These are phyloP conservation scores for Chrysanthemum seticuspe DNA, from an alignment of 129 eudicot species.

Conservation along the genomic window DNA sequence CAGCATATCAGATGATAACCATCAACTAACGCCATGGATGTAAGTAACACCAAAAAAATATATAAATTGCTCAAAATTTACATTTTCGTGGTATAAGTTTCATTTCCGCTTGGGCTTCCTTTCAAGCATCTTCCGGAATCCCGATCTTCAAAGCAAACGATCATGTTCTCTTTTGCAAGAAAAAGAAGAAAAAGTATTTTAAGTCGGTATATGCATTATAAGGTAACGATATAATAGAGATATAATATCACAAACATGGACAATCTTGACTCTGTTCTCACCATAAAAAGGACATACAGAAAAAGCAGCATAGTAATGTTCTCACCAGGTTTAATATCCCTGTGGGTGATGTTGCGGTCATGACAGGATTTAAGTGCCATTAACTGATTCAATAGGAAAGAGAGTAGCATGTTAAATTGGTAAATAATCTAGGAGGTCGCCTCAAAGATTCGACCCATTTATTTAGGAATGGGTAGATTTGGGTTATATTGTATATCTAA, in stretches of 20 bases:
- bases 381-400: slow-evolving; percentile 45
- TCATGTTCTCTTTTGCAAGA: slow-evolving; percentile 81
- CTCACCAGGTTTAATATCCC: slow-evolving; percentile 99
- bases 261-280: not conserved
- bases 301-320: not conserved
- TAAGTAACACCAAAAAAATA: slow-evolving; percentile 14
- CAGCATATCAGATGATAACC: not conserved
- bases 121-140: slow-evolving; percentile 83
- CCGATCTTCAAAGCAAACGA: slow-evolving; percentile 88
- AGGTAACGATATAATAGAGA: slow-evolving; percentile 15
- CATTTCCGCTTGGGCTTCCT: slow-evolving; percentile 59
- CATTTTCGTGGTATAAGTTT: slow-evolving; percentile 68
- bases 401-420: slow-evolving; percentile 10
- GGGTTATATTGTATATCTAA: not conserved
- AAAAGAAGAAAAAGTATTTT: slow-evolving; percentile 12
- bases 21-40: not conserved
- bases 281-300: not conserved
- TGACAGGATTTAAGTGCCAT: slow-evolving; percentile 92
- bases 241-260: not conserved
- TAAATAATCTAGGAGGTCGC: not conserved
- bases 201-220: slow-evolving; percentile 12
- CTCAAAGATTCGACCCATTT: not conserved
- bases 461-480: not conserved
- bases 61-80: slow-evolving; percentile 33
- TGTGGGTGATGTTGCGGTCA: slow-evolving; percentile 90